Evolutionary conservation across 2,329 filamentous ascomycete species (phyloP), one percentile per base, ranked within the genome.

Genomic region (Verticillium isaacii): DNA sequence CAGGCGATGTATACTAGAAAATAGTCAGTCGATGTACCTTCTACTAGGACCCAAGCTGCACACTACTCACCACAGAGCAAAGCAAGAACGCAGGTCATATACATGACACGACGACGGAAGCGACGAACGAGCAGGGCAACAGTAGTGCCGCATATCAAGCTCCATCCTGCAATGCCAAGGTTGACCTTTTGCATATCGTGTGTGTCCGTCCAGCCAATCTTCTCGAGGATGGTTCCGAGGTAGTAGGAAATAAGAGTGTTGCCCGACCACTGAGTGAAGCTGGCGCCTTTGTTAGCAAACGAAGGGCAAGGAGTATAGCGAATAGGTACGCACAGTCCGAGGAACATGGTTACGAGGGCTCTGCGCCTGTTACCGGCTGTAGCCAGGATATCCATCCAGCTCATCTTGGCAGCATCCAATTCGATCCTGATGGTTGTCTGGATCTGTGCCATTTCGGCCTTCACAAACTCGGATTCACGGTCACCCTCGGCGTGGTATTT

Each of bases 381-480:
- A 56, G 73, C 74, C 29, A 86, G 64, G 70, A 86, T 74, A 64
- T 85, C 82, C 62, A 72, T 64, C 84, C 85, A 88, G 6, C 80
- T 80, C 62, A 76, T 73, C 62, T 81, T 82, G 29, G 82, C 78
- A 58, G 78, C 72, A 63, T 87, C 82, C 60, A 82, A 73, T 68
- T 87, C 84, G 1, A 84, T 67, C 34, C 78, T 77, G 67, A 87
- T 82, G 0, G 85, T 84, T 4, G 80, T 78, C 58, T 81, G 75
- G 65, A 89, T 89, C 69, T 89, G 84, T 0, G 79, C 79, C 67
- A 87, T 82, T 68, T 89, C 86, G 9, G 83, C 84, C 59, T 80
- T 77, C 32, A 87, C 83, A 14, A 87, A 78, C 14, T 79, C 72
- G 0, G 81, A 84, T 37, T 77, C 70, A 7, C 68, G 68, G 58